Evolutionary conservation across 2,329 filamentous ascomycete species (phyloP), one percentile per base, ranked within the genome.

Genomic region (Scedosporium minutisporum): DNA sequence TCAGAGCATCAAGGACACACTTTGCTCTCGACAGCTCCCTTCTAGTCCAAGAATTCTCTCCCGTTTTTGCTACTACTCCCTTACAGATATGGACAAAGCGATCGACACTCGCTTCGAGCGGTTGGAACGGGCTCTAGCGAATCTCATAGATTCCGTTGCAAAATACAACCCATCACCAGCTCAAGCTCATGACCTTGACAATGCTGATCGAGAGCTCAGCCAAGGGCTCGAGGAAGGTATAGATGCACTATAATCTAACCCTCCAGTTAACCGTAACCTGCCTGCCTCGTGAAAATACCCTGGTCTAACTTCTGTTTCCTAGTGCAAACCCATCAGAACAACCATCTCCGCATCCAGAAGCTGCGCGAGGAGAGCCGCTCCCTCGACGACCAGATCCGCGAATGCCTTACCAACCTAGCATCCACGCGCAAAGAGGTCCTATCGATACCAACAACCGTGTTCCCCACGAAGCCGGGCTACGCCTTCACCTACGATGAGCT

Each of bases 271-370:
- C 38, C 7, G 10, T 3, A 14, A 3, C 33, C 33, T 4, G 6
- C 33, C 10, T 38, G 10, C 33, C 10, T 38, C 6, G 10, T 14
- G 3, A 4, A 2, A 10, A 38, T 14, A 38, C 10, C 10, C 9
- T 38, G 10, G 33, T 2, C 59, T 61, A n/a, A 61, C 44, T 46
- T 62, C 4, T n/a, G 57, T 18, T n/a, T 44, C 42, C 4, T 63
- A 90, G 87, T 93, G 18, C 82, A 90, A 72, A 78, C 71, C 4
- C 91, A 96, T 72, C 91, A 96, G 71, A 82, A 84, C 63, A 93
- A 95, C 73, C 76, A 90, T 70, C 76, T 82, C 2, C 86, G 84
- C 59, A 86, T 96, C 48, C 80, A 86, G 57, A 74, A 83, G 57
- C 83, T 96, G n/a, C 88, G 87, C 66, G 78, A 82, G 53, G 82